These are phyloP conservation scores for Colletotrichum simmondsii DNA, from an alignment of 2,329 filamentous ascomycete species.

Conservation along the genomic window DNA sequence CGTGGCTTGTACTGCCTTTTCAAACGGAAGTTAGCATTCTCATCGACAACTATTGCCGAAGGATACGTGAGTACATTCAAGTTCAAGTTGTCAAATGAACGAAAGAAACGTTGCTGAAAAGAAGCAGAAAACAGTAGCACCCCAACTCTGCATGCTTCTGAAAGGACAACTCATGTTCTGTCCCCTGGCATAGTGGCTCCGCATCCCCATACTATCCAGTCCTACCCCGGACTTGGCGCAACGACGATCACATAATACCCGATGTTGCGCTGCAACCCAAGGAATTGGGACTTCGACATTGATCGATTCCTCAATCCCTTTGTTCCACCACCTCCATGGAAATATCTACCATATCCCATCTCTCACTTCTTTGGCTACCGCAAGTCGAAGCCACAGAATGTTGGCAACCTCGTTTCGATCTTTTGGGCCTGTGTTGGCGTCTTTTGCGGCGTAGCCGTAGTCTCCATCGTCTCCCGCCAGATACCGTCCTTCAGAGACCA, in stretches of 20 bases:
- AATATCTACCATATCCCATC: constrained; percentile 71
- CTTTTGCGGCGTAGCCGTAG: constrained; percentile 69
- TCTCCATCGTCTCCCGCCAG: constrained; percentile 66
- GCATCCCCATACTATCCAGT: constrained; percentile 23
- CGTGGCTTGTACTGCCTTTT: neutral
- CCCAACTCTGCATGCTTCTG: neutral
- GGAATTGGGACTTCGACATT: constrained; percentile 73
- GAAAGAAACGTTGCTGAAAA: neutral
- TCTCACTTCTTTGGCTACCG: constrained; percentile 77
- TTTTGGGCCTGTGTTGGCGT: constrained; percentile 74
- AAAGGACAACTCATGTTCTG: neutral
- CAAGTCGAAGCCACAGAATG: constrained; percentile 43
- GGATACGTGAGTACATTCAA: neutral
- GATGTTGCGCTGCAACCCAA: constrained; percentile 30
- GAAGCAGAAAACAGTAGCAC: neutral
- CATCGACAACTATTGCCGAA: neutral
- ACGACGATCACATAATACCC: constrained; percentile 2
- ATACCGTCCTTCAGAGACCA: constrained; percentile 64
- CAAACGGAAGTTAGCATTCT: neutral
- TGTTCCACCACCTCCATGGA: constrained; percentile 73
- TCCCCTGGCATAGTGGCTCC: constrained; percentile 13
- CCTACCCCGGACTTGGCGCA: constrained; percentile 30
- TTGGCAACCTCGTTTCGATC: constrained; percentile 69
- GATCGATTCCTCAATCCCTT: constrained; percentile 80
- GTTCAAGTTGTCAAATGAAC: neutral